Evolutionary conservation across 495 filamentous ascomycete genomes (phyloP).

Genomic region (Bombardia bombarda): DNA sequence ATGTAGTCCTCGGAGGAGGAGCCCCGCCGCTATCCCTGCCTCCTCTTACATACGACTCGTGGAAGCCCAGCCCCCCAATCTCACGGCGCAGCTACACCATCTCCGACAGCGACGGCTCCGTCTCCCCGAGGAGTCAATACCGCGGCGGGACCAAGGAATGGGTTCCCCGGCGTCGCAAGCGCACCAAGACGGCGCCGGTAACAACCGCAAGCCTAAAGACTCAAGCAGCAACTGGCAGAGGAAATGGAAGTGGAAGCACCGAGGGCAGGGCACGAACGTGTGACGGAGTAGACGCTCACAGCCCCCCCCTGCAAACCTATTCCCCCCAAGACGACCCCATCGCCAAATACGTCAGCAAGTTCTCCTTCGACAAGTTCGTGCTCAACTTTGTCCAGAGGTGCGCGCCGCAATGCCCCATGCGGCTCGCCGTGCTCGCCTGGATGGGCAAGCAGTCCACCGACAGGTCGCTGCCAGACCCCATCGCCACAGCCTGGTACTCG

Average conservation of each 20-base stretch:
- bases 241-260: neutral
- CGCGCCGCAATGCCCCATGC: constrained; percentile 9
- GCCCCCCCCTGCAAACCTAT: too few species aligned
- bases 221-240: neutral
- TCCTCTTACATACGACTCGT: constrained; percentile 2
- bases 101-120: constrained; percentile 13
- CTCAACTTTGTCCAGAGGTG: constrained; percentile 12
- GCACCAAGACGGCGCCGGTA: neutral
- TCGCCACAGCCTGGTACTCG: constrained; percentile 3
- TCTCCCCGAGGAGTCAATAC: neutral
- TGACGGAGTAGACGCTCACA: too few species aligned
- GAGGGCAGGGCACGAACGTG: too few species aligned
- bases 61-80: neutral
- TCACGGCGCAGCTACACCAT: constrained; percentile 5
- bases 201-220: neutral
- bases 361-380: constrained; percentile 15
- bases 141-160: constrained; percentile 14
- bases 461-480: neutral
- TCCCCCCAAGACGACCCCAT: constrained; percentile 5
- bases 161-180: constrained; percentile 13
- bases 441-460: constrained; percentile 4
- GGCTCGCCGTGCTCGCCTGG: constrained; percentile 15
- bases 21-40: too few species aligned
- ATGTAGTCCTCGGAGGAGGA: too few species aligned
- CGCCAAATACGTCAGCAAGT: constrained; percentile 7